These are phyloP conservation scores for Colletotrichum navitas DNA, from an alignment of 2,329 filamentous ascomycete species.

Conservation along the genomic window DNA sequence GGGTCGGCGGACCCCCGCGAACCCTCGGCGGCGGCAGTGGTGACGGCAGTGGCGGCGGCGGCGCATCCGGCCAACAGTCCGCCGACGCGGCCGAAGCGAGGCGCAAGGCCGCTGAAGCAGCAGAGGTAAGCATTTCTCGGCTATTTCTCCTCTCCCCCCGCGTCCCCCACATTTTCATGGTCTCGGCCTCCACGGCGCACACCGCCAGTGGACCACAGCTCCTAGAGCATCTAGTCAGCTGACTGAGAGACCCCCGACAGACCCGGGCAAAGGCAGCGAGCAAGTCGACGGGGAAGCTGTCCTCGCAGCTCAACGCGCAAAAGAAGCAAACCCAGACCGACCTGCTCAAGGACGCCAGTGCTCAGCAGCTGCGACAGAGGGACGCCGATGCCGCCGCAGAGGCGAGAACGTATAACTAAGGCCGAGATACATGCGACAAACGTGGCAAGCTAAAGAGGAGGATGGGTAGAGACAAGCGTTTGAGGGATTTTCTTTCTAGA, in stretches of 20 bases:
- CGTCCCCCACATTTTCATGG: not conserved
- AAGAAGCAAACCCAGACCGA: conserved; percentile 78
- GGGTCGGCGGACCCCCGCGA: conserved; percentile 68
- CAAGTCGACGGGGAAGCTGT: conserved; percentile 76
- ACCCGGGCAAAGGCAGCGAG: conserved; percentile 73
- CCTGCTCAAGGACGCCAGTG: conserved; percentile 76
- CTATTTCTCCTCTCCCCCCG: conserved; percentile 11
- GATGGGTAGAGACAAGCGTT: not conserved
- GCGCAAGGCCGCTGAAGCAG: conserved; percentile 81
- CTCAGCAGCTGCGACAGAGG: conserved; percentile 72
- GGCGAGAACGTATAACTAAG: conserved; percentile 50
- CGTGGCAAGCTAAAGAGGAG: conserved; percentile 10
- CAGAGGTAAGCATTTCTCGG: conserved; percentile 73
- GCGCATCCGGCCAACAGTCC: conserved; percentile 44
- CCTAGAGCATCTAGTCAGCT: not conserved
- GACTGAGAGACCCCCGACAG: conserved; percentile 54
- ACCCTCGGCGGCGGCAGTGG: conserved; percentile 70
- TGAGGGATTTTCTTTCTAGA: not conserved
- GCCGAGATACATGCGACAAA: conserved; percentile 44
- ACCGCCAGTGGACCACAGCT: not conserved
- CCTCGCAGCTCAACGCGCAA: conserved; percentile 78
- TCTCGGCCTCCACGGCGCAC: not conserved
- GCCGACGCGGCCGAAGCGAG: conserved; percentile 69
- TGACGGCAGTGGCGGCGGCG: conserved; percentile 56
- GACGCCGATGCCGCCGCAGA: conserved; percentile 73